phyloP scores from a whole-genome alignment of 2,329 filamentous ascomycete genomes.

The Xylariaceae sp. region DNA sequence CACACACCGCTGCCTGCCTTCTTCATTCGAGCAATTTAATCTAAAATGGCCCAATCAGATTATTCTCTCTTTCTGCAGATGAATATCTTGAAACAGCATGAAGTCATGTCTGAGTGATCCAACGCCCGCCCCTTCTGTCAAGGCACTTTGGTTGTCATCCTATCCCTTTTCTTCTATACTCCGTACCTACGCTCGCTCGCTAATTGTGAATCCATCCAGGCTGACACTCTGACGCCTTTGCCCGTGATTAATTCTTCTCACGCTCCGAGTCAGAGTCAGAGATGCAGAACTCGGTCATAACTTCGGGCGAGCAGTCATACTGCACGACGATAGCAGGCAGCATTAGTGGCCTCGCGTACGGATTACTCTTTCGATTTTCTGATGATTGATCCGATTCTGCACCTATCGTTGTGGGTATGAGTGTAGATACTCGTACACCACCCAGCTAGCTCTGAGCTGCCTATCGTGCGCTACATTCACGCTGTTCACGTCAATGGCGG shows the following conservation, averaged over 20 bases:
- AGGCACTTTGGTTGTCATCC: conserved; percentile 1
- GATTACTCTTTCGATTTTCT: neutral
- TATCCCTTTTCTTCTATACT: neutral
- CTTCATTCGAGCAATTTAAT: conserved; percentile 6
- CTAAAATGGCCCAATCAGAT: conserved; percentile 10
- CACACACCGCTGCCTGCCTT: conserved; percentile 12
- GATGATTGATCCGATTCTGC: neutral
- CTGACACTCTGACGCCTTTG: no score
- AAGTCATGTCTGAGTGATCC: conserved; percentile 5
- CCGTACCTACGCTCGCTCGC: neutral
- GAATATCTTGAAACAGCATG: conserved; percentile 14
- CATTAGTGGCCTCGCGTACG: neutral
- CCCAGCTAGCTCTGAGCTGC: neutral
- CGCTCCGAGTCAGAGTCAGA: no score
- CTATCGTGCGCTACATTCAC: neutral
- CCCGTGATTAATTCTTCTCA: no score
- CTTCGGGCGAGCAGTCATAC: neutral
- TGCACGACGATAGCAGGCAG: neutral
- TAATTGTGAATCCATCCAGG: neutral
- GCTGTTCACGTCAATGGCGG: neutral
- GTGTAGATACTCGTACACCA: neutral
- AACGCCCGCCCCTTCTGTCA: conserved; percentile 3
- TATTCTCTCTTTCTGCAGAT: conserved; percentile 7
- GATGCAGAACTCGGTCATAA: neutral
- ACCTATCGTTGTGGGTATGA: neutral